Evolutionary conservation across 768 basidiomycete species (phyloP).

Genomic region (Floccularia luteovirens): DNA sequence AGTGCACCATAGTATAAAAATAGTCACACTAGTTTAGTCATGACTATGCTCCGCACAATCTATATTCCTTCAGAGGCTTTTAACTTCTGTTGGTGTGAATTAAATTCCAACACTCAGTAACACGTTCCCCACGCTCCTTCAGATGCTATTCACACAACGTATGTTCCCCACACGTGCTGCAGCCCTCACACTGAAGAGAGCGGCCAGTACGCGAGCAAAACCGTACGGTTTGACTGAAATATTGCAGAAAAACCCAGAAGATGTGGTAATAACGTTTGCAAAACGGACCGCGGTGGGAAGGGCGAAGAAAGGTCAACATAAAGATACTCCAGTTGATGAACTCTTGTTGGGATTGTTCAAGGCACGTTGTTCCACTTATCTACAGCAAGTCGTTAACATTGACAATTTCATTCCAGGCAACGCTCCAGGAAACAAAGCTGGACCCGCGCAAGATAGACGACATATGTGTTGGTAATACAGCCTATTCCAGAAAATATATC

Average conservation of each 20-base stretch:
- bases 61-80: too few relatives aligned
- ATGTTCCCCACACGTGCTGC: constrained; percentile 10
- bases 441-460: constrained; percentile 72
- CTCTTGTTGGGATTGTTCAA: constrained; percentile 78
- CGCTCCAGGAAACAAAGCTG: constrained; percentile 56
- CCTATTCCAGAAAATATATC: too few relatives aligned
- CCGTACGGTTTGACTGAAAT: constrained; percentile 45
- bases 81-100: too few relatives aligned
- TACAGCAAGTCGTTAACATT: not conserved
- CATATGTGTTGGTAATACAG: constrained; percentile 78
- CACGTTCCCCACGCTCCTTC: not conserved
- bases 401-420: constrained; percentile 34
- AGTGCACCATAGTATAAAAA: too few relatives aligned
- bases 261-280: constrained; percentile 87
- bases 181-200: constrained; percentile 18
- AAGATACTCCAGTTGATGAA: constrained; percentile 83
- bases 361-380: constrained; percentile 27
- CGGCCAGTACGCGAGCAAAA: constrained; percentile 27
- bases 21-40: too few relatives aligned
- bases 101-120: not conserved
- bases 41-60: too few relatives aligned
- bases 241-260: constrained; percentile 66
- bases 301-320: constrained; percentile 89
- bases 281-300: constrained; percentile 85
- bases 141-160: constrained; percentile 9